These are phyloP conservation scores for Mortierella sp. DNA, from an alignment of 371 early-diverging fungal genomes.

Conservation along the genomic window DNA sequence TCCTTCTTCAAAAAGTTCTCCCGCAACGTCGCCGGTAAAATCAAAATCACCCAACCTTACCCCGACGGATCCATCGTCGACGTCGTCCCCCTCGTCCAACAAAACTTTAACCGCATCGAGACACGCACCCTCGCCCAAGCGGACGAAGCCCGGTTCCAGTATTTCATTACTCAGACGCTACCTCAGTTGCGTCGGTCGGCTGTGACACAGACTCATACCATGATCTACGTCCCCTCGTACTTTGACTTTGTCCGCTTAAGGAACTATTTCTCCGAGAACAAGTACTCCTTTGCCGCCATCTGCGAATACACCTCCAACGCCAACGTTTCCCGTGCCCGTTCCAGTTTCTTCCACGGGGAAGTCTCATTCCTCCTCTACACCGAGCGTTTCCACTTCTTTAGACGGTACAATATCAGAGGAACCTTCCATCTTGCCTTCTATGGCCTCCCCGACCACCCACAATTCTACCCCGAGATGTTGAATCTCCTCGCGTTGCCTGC, in stretches of 20 bases:
- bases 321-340: slow-evolving; percentile 84
- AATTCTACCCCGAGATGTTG: slow-evolving; percentile 92
- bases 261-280: slow-evolving; percentile 86
- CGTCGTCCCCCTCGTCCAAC: slow-evolving; percentile 86
- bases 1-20: slow-evolving; percentile 83
- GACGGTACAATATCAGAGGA: slow-evolving; percentile 89
- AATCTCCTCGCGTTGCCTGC: slow-evolving; percentile 72
- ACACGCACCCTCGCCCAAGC: slow-evolving; percentile 68
- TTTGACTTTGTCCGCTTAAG: slow-evolving; percentile 96
- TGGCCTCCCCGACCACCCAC: slow-evolving; percentile 86
- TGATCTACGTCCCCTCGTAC: slow-evolving; percentile 95
- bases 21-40: slow-evolving; percentile 82
- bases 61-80: slow-evolving; percentile 80
- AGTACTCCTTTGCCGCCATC: slow-evolving; percentile 79
- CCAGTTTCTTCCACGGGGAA: slow-evolving; percentile 87
- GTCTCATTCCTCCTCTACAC: slow-evolving; percentile 85
- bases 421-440: slow-evolving; percentile 92
- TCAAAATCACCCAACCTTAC: slow-evolving; percentile 74
- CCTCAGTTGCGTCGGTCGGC: slow-evolving; percentile 73
- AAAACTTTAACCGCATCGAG: slow-evolving; percentile 82
- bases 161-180: slow-evolving; percentile 77
- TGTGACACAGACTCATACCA: slow-evolving; percentile 75
- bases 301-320: slow-evolving; percentile 81
- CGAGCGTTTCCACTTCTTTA: slow-evolving; percentile 96
- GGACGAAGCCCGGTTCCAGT: slow-evolving; percentile 88